phyloP scores from a whole-genome alignment of 1,284 basidiomycete genomes.

The Apiotrichum veenhuisii region DNA sequence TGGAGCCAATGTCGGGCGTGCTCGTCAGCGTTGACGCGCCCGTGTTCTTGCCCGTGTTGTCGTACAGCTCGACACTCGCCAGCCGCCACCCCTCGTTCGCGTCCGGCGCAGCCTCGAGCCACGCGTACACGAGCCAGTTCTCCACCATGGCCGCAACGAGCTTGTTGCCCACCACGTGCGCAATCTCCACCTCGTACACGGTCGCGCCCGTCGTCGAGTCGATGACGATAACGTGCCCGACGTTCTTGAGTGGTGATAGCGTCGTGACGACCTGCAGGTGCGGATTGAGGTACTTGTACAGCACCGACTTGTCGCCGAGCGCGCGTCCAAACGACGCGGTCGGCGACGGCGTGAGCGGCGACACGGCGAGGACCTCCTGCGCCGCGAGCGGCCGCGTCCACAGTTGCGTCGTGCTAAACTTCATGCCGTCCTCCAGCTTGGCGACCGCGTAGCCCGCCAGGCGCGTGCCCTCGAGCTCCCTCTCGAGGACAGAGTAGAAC shows the following conservation, averaged over 20 bases:
- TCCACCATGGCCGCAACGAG: slow-evolving; percentile 69
- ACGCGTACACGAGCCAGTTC: slow-evolving; percentile 91
- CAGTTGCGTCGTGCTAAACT: slow-evolving; percentile 14
- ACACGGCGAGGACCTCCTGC: slow-evolving; percentile 50
- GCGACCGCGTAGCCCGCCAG: slow-evolving; percentile 15
- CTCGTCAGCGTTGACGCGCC: slow-evolving; percentile 66
- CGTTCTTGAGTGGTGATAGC: slow-evolving; percentile 39
- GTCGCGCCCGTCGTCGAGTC: slow-evolving; percentile 74
- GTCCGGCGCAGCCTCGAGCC: slow-evolving; percentile 29
- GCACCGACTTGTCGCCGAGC: slow-evolving; percentile 75
- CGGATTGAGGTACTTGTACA: slow-evolving; percentile 94
- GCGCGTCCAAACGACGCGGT: slow-evolving; percentile 79
- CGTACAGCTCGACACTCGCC: slow-evolving; percentile 82
- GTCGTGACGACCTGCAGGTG: slow-evolving; percentile 68
- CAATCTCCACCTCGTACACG: slow-evolving; percentile 59
- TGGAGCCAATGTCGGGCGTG: slow-evolving; percentile 56
- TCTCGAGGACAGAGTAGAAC: slow-evolving; percentile 29
- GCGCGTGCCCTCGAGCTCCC: slow-evolving; percentile 15
- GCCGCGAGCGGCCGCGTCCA: slow-evolving; percentile 66
- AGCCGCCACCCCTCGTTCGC: slow-evolving; percentile 64
- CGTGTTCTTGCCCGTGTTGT: slow-evolving; percentile 67
- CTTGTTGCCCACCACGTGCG: slow-evolving; percentile 44
- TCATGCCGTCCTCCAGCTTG: slow-evolving; percentile 9
- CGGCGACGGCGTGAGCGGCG: slow-evolving; percentile 49
- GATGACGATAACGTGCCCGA: slow-evolving; percentile 65